Base-by-base conservation (phyloP, 139 green algal species). In the Coccomyxa sp. region DNA sequence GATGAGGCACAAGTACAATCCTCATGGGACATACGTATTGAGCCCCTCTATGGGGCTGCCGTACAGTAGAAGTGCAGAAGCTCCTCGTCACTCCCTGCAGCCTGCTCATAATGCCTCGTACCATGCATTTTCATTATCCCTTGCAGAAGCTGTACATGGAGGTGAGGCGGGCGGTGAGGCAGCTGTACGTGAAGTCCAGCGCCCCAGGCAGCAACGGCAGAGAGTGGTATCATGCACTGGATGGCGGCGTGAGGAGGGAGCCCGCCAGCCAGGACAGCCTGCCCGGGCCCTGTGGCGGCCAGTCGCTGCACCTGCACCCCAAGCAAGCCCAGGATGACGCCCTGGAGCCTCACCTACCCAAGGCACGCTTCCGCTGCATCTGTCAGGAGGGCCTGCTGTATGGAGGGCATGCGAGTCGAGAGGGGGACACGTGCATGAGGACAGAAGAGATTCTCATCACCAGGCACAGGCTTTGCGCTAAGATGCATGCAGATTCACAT, bases 141-240 rank as follows among this genome's bases (percentile, higher is more conserved):
- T 38, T 74, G 78, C 78, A 82, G 78, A 73, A 70, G 10, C 78
- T 82, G 54, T 82, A 82, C 41, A 29, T 39, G 39, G 78, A 78
- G 54, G 50, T 82, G 36, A 36, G 71, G 33, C 70, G 64, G 24
- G 78, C 78, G n/a, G 31, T 82, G 44, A 58, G 29, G 24, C 44
- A 40, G 27, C 50, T 82, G 50, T 68, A 82, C 24, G 37, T 82
- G 7, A 78, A 58, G 31, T 12, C 39, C 39, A 12, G 27, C 10
- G 38, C 27, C n/a, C 40, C 41, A n/a, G 44, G 41, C 8, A 33
- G 16, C 8, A 33, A 8, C 22, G 41, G 10, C 34, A n/a, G 10
- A 10, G 44, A 8, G 33, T 77, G 77, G 68, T 39, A 38, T 22
- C 31, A 72, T 33, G 58, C 37, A 31, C 55, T 34, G 22, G 16